Evolutionary conservation across 1,284 basidiomycete species (phyloP).

Genomic region (Austroboletus niveus): DNA sequence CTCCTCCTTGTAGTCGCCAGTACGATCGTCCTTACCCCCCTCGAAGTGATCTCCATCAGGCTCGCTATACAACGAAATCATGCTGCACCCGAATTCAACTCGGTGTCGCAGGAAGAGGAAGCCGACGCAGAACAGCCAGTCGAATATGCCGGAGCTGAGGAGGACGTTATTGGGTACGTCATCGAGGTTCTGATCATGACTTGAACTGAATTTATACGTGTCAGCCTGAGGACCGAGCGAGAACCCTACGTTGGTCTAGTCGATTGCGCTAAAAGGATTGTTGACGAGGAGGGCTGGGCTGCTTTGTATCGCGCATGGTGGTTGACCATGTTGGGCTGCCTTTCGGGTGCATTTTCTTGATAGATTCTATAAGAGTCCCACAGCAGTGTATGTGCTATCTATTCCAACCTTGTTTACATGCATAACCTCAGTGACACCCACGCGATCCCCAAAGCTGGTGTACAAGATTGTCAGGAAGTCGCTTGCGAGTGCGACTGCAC

Average conservation of each 20-base stretch:
- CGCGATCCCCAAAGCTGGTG: too few species aligned
- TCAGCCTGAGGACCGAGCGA: slow-evolving; percentile 72
- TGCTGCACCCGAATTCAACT: slow-evolving; percentile 66
- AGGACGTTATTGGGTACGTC: slow-evolving; percentile 84
- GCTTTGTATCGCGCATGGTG: slow-evolving; percentile 87
- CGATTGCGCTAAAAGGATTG: slow-evolving; percentile 77
- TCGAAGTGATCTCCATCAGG: slow-evolving; percentile 81
- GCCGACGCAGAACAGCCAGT: slow-evolving; percentile 62
- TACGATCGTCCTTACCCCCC: slow-evolving; percentile 67
- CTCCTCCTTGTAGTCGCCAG: slow-evolving; percentile 58
- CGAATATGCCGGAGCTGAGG: slow-evolving; percentile 70
- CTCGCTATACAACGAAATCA: slow-evolving; percentile 85
- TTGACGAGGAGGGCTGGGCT: slow-evolving; percentile 80
- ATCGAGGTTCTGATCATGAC: too few species aligned
- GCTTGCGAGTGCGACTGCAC: too few species aligned
- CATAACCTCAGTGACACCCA: neutral
- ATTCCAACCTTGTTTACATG: neutral
- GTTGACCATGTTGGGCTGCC: slow-evolving; percentile 71
- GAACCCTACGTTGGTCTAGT: slow-evolving; percentile 83
- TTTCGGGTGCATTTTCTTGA: slow-evolving; percentile 57
- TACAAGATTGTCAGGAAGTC: too few species aligned
- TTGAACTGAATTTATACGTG: slow-evolving; percentile 1
- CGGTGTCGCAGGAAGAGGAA: slow-evolving; percentile 68
- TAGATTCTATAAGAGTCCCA: neutral
- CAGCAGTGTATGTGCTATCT: neutral